Evolutionary conservation across 2,329 filamentous ascomycete genomes (phyloP).

Genomic region (Beauveria scarabaeidicola): DNA sequence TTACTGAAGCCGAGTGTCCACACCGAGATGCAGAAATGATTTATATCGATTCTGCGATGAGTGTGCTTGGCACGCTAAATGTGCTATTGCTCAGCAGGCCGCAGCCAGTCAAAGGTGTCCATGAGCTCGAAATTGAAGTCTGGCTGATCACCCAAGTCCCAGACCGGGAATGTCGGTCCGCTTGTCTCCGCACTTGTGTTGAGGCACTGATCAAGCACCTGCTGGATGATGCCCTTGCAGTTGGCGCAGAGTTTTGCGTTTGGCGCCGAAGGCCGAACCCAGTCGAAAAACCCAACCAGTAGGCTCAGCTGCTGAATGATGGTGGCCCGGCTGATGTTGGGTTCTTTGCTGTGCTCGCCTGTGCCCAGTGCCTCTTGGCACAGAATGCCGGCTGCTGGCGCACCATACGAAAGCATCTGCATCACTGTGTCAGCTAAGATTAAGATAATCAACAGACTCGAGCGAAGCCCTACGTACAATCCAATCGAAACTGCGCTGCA

Average conservation of each 20-base stretch:
- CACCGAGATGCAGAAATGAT: neutral
- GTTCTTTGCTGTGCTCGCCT: constrained; percentile 23
- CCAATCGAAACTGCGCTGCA: constrained; percentile 40
- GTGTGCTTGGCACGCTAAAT: constrained; percentile 10
- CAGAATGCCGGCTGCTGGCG: constrained; percentile 40
- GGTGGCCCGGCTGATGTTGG: constrained; percentile 34
- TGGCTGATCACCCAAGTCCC: constrained; percentile 21
- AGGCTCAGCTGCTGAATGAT: constrained; percentile 45
- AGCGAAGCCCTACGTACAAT: constrained; percentile 26
- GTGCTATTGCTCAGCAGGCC: neutral
- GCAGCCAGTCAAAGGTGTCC: constrained; percentile 33
- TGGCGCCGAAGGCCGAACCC: constrained; percentile 38
- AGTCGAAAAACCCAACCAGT: constrained; percentile 42
- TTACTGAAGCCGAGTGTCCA: neutral
- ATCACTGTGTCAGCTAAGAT: constrained; percentile 14
- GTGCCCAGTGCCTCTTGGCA: constrained; percentile 41
- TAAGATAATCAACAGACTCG: neutral
- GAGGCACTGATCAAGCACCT: constrained; percentile 40
- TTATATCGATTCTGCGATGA: neutral
- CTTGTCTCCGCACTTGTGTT: constrained; percentile 25
- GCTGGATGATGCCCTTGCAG: constrained; percentile 40
- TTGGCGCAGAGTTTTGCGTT: constrained; percentile 40
- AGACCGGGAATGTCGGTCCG: constrained; percentile 22
- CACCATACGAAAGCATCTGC: constrained; percentile 39
- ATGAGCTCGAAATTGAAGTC: constrained; percentile 34